These are phyloP conservation scores for Saprolegnia diclina DNA, from an alignment of 352 stramenopile genomes.

Conservation along the genomic window DNA sequence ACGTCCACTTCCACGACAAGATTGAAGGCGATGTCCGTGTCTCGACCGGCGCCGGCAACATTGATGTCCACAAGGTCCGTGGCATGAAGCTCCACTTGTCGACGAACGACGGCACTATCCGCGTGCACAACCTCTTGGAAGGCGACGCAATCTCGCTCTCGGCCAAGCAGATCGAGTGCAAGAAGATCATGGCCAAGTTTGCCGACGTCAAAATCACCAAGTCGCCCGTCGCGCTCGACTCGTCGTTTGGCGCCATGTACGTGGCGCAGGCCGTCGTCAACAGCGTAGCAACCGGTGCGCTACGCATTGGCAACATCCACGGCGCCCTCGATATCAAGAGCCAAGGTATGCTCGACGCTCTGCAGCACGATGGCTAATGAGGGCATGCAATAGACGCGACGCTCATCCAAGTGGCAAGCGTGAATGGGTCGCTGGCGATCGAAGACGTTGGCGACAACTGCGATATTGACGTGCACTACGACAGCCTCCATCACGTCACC, in stretches of 20 bases:
- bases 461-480: conserved; percentile 59
- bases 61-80: conserved; percentile 57
- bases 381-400: background rate
- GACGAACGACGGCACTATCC: conserved; percentile 53
- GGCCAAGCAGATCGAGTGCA: conserved; percentile 42
- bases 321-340: conserved; percentile 54
- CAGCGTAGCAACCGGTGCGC: conserved; percentile 32
- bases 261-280: conserved; percentile 43
- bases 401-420: conserved; percentile 46
- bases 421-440: conserved; percentile 62
- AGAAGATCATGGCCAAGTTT: conserved; percentile 53
- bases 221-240: conserved; percentile 26
- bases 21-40: conserved; percentile 69
- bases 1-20: conserved; percentile 50
- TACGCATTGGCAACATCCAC: conserved; percentile 62
- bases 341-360: conserved; percentile 36
- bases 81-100: conserved; percentile 51
- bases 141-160: conserved; percentile 47
- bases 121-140: conserved; percentile 46
- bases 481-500: conserved; percentile 26
- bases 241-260: conserved; percentile 72
- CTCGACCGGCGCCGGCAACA: conserved; percentile 48
- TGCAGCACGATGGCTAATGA: background rate
- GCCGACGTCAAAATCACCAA: conserved; percentile 56
- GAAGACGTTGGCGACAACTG: conserved; percentile 60